Evolutionary conservation across 148 eudicot genomes (phyloP).

Genomic region (Rhododendron henanense): DNA sequence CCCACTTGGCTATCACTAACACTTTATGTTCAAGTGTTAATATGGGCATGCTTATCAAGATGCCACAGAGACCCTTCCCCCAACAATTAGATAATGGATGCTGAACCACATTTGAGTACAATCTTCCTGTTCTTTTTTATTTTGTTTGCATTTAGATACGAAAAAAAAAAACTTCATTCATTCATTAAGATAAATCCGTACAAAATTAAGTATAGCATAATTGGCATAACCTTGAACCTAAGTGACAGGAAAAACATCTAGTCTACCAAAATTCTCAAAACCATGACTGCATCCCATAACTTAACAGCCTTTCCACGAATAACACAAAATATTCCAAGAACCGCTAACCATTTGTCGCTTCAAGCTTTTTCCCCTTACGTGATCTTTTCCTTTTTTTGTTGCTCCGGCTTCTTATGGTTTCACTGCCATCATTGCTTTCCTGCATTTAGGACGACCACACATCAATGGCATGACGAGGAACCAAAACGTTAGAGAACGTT

Average conservation of each 20-base stretch:
- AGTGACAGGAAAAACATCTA: neutral
- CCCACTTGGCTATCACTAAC: neutral
- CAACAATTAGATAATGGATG: neutral
- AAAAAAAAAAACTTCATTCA: neutral
- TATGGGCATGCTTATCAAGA: neutral
- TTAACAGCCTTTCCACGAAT: neutral
- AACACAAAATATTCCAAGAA: neutral
- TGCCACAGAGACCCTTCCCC: neutral
- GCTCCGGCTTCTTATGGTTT: conserved; percentile 29
- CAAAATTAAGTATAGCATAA: neutral
- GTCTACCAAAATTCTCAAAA: neutral
- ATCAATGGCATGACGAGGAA: neutral
- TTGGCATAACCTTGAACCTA: neutral
- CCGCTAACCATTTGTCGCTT: conserved; percentile 17
- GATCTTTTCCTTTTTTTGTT: conserved; percentile 66
- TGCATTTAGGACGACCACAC: conserved; percentile 17
- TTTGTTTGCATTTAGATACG: neutral
- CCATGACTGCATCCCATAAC: neutral
- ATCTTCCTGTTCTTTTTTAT: neutral
- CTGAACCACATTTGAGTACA: neutral
- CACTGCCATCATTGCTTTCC: conserved; percentile 31
- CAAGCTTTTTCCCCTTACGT: conserved; percentile 29
- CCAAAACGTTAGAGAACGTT: neutral
- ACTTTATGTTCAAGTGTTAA: neutral
- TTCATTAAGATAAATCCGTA: neutral